Percentiles rank a stretch among this genome's conserved stretches.
Evolutionary conservation across 1,139 yeast genomes (phyloP).

Genomic region (Geotrichum reessii): DNA sequence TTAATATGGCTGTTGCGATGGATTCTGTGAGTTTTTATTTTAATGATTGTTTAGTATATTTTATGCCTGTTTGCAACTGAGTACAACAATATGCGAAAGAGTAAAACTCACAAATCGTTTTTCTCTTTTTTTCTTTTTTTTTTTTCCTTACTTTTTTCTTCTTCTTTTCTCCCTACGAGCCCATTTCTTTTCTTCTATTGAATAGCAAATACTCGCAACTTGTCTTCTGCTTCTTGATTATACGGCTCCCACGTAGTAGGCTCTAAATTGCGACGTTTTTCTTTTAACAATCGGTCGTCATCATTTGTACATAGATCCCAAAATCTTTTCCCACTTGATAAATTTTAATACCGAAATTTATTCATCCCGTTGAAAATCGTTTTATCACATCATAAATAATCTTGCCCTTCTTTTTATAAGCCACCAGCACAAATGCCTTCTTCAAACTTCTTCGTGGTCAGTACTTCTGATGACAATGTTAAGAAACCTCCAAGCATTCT

Average conservation of each 20-base stretch:
- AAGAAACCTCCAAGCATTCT: slow-evolving; percentile 7
- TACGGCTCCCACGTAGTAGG: not conserved
- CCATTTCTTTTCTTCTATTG: not conserved
- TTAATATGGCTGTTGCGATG: not conserved
- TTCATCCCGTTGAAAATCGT: not conserved
- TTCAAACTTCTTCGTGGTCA: not conserved
- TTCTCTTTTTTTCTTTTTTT: not conserved
- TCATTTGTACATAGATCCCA: not conserved
- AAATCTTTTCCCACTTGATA: not conserved
- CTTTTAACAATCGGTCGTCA: not conserved
- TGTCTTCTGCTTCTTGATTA: not conserved
- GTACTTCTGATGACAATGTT: not conserved
- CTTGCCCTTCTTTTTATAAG: too few species aligned
- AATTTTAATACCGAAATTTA: not conserved
- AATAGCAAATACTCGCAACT: not conserved
- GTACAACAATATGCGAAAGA: not conserved
- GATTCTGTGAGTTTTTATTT: not conserved
- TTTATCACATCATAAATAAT: not conserved
- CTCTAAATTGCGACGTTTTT: not conserved
- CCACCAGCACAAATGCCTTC: slow-evolving; percentile 1
- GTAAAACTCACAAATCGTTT: not conserved
- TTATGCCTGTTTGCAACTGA: too few species aligned
- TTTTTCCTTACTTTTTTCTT: not conserved
- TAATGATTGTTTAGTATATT: not conserved
- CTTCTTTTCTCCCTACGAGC: not conserved